These are phyloP conservation scores for Penicillium sp. DNA, from an alignment of 2,329 filamentous ascomycete genomes.

Conservation along the genomic window DNA sequence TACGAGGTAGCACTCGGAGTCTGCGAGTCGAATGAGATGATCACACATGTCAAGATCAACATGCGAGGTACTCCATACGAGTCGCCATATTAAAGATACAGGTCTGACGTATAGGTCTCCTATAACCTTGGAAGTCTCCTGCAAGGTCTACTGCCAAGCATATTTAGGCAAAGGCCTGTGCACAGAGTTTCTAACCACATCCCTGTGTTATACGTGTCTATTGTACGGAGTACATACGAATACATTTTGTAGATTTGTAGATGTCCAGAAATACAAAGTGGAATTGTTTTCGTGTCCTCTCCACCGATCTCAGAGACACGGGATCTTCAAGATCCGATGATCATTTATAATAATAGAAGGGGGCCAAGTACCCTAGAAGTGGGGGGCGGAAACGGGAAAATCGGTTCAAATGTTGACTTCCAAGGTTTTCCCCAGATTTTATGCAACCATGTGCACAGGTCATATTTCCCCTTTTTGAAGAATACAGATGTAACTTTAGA, in stretches of 20 bases:
- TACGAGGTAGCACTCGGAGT: not conserved
- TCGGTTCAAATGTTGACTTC: not conserved
- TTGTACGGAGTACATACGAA: too few species aligned
- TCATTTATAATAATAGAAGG: not conserved
- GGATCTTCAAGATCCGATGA: not conserved
- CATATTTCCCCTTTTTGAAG: not conserved
- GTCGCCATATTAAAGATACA: not conserved
- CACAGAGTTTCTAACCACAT: not conserved
- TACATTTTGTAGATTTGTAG: too few species aligned
- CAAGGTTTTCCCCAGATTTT: constrained; percentile 3
- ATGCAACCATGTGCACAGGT: not conserved
- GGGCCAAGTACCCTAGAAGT: not conserved
- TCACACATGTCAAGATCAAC: constrained; percentile 2
- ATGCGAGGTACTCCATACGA: not conserved
- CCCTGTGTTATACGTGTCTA: not conserved
- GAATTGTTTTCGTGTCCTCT: not conserved
- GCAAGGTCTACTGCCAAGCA: constrained; percentile 3
- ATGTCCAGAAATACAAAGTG: too few species aligned
- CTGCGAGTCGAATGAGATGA: not conserved
- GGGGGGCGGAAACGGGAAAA: not conserved
- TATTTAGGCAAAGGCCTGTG: not conserved
- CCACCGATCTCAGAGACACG: not conserved
- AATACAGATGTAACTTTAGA: not conserved
- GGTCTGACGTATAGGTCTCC: not conserved
- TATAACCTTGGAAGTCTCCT: not conserved